Percentiles rank a stretch among this genome's conserved stretches.
phyloP scores from a whole-genome alignment of 225 moss, liverwort and hornwort genomes.

The Ulota crispa region DNA sequence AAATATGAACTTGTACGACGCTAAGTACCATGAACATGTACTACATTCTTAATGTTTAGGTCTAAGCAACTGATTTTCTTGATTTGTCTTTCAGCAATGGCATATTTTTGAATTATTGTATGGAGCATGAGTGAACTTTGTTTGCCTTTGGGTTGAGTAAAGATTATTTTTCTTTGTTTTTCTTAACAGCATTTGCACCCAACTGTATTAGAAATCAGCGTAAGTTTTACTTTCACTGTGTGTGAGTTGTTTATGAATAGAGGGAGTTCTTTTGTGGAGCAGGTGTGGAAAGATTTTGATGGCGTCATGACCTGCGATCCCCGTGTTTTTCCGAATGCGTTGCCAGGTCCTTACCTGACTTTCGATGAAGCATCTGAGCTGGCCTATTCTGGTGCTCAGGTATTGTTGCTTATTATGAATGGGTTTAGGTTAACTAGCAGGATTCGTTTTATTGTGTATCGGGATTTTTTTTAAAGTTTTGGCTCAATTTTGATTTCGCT shows the following conservation, averaged over 20 bases:
- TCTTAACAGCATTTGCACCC: neutral
- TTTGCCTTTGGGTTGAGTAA: neutral
- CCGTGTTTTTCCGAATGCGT: conserved; percentile 67
- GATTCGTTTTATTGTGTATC: neutral
- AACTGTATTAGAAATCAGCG: neutral
- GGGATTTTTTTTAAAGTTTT: conserved; percentile 9
- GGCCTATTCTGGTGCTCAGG: conserved; percentile 97
- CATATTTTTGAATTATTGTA: neutral
- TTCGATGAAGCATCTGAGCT: conserved; percentile 97
- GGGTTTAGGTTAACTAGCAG: neutral
- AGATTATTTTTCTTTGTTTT: neutral
- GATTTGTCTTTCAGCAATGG: neutral
- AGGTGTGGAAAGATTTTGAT: conserved; percentile 99
- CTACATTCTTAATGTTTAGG: neutral
- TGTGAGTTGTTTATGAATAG: neutral
- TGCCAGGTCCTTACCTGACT: conserved; percentile 79
- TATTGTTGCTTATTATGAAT: conserved; percentile 18
- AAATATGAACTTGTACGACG: neutral
- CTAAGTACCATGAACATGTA: neutral
- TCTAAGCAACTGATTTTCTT: neutral
- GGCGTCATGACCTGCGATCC: conserved; percentile 98
- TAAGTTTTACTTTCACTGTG: neutral
- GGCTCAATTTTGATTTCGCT: neutral
- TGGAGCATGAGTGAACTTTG: conserved; percentile 1
- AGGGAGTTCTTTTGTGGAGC: conserved; percentile 18